Evolutionary conservation across 305 asterid species (phyloP), one percentile per base, ranked within the genome.

Genomic region (Fraxinus velutina): DNA sequence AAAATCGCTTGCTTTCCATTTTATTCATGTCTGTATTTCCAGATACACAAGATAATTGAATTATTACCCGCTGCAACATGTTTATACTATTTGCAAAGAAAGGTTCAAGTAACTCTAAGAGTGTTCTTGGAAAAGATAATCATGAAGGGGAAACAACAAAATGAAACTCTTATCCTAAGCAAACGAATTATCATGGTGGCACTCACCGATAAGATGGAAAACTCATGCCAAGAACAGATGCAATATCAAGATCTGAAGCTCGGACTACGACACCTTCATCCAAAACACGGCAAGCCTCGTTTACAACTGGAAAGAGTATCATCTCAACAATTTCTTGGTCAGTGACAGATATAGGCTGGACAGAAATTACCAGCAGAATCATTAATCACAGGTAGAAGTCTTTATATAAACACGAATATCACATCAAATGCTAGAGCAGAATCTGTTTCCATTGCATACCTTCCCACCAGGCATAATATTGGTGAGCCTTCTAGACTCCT

Each of bases 221-320:
- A 86, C 99, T 91, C 98, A 96, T 94, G 87, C 99, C 99, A 86
- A 96, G 97, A 84, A 94, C 88, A 55, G 99, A 92, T 64, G 98
- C 94, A 36, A 88, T 90, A 80, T 96, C 99, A 79, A 96, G 97
- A 85, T 96, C 99, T 57, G 98, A 94, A 55, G 99, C 97, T 64
- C 96, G 94, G 52, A 96, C 89, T 75, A 94, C 97, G 4, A 96
- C 71, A 60, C 96, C 95, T 60, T 96, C 97, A 77, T 93, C 97
- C 89, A 96, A 77, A 81, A 96, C 96, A 57, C 95, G 97, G 77
- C 98, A 93, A 44, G 98, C 96, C 89, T 96, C 99, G 50, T 94
- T 96, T 85, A 94, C 99, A 71, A 96, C 93, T 0, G 99, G 98
- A 88, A 96, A 94, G 82, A 96, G 90, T 81, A 96, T 80, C 99